These are phyloP conservation scores for Cutaneotrichosporon sp. DNA, from an alignment of 1,284 basidiomycete species.

Conservation along the genomic window DNA sequence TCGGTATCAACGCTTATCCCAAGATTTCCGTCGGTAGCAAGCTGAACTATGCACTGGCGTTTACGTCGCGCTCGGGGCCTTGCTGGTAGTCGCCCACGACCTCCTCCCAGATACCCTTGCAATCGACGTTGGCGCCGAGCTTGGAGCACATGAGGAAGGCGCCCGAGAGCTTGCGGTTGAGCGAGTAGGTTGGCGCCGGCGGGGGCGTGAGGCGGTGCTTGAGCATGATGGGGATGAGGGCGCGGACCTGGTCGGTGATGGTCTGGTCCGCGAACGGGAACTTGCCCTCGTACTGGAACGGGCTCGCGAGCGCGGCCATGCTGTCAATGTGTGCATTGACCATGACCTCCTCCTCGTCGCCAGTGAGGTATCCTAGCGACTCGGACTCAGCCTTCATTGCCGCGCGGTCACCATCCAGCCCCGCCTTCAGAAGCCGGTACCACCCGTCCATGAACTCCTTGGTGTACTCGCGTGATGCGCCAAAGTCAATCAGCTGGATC, in stretches of 20 bases:
- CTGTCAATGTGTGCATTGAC: conserved; percentile 79
- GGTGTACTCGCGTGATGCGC: conserved; percentile 82
- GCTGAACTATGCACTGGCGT: too few relatives aligned
- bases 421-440: conserved; percentile 73
- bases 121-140: conserved; percentile 70
- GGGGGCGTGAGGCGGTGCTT: conserved; percentile 83
- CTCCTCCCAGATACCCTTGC: conserved; percentile 67
- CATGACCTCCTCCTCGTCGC: conserved; percentile 81
- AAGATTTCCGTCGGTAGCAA: not conserved
- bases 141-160: conserved; percentile 86
- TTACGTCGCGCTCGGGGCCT: not conserved
- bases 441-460: conserved; percentile 85
- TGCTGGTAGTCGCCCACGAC: conserved; percentile 4
- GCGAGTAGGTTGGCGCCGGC: conserved; percentile 86
- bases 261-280: conserved; percentile 46
- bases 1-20: not conserved
- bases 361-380: conserved; percentile 82
- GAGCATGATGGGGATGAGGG: conserved; percentile 86
- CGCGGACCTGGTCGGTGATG: conserved; percentile 48
- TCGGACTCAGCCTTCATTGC: conserved; percentile 70
- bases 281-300: conserved; percentile 34
- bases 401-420: conserved; percentile 63
- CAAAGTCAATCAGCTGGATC: conserved; percentile 93
- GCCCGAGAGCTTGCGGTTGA: conserved; percentile 92
- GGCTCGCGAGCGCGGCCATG: conserved; percentile 58